These are phyloP conservation scores for Aspergillus bertholletiae DNA, from an alignment of 495 filamentous ascomycete genomes.

Conservation along the genomic window DNA sequence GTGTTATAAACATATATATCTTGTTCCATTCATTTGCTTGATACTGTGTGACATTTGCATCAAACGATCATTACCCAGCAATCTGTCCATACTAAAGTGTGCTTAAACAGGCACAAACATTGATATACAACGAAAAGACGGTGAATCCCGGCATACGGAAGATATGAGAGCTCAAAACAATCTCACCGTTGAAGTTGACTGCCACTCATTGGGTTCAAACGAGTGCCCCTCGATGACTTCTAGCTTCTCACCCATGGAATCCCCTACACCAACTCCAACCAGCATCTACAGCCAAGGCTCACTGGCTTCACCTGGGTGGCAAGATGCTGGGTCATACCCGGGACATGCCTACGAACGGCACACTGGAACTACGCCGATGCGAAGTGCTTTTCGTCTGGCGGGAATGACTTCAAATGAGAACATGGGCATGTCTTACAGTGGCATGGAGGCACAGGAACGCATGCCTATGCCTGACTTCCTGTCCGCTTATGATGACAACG, in stretches of 20 bases:
- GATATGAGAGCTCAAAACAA: constrained; percentile 42
- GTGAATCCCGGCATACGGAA: constrained; percentile 26
- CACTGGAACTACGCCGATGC: constrained; percentile 33
- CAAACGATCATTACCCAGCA: too few relatives aligned
- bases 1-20: constrained; percentile 1
- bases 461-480: constrained; percentile 40
- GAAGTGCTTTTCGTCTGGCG: constrained; percentile 38
- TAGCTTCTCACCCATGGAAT: constrained; percentile 44
- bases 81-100: constrained; percentile 24
- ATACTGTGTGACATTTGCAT: not conserved
- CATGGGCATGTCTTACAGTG: constrained; percentile 32
- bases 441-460: constrained; percentile 36
- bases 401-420: constrained; percentile 32
- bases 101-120: constrained; percentile 27
- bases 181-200: constrained; percentile 43
- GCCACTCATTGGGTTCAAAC: constrained; percentile 39
- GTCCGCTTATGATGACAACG: constrained; percentile 40
- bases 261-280: constrained; percentile 42
- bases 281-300: constrained; percentile 43
- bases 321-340: constrained; percentile 30
- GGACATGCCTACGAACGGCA: constrained; percentile 30
- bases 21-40: constrained; percentile 1
- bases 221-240: constrained; percentile 46
- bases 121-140: constrained; percentile 22
- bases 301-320: constrained; percentile 41